Percentiles rank a stretch among this genome's conserved stretches.
phyloP scores from a whole-genome alignment of 768 basidiomycete genomes.

The Russula vinacea region DNA sequence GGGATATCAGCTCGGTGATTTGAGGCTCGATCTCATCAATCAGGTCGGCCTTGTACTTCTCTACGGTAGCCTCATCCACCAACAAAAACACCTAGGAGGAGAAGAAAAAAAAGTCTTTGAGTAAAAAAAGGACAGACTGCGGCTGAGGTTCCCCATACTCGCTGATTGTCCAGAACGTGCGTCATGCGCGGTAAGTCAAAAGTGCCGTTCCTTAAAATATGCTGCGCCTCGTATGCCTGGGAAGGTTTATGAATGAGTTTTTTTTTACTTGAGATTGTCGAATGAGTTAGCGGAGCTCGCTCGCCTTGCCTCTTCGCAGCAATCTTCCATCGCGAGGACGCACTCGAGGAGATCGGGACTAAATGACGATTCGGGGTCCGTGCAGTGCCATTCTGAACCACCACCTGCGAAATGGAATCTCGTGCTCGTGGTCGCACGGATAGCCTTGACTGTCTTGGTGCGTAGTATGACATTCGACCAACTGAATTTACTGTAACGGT shows the following conservation, averaged over 20 bases:
- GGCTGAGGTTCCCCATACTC: conserved; percentile 42
- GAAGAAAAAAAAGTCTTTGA: not conserved
- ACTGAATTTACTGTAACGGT: no score
- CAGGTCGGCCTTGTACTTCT: conserved; percentile 68
- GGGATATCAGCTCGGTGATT: conserved; percentile 68
- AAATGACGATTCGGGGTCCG: conserved; percentile 61
- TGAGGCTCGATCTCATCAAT: conserved; percentile 80
- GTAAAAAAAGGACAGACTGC: not conserved
- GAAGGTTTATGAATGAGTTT: not conserved
- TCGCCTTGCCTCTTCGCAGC: conserved; percentile 67
- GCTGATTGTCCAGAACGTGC: conserved; percentile 62
- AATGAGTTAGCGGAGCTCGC: not conserved
- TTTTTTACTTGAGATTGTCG: no score
- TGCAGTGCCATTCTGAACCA: conserved; percentile 61
- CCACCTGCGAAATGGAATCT: conserved; percentile 67
- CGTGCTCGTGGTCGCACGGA: conserved; percentile 50
- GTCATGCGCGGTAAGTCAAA: conserved; percentile 69
- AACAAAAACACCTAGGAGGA: conserved; percentile 67
- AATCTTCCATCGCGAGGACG: conserved; percentile 74
- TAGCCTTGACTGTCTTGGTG: conserved; percentile 43
- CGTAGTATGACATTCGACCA: conserved; percentile 16
- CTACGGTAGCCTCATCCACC: conserved; percentile 68
- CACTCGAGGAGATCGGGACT: conserved; percentile 73
- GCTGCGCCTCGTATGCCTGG: conserved; percentile 66
- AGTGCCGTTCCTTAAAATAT: conserved; percentile 65